A percentile compares a stretch with the other conserved stretches of the same genome.
Evolutionary conservation across 345 rosid species (phyloP).

Genomic region (Geranium rotundifolium): DNA sequence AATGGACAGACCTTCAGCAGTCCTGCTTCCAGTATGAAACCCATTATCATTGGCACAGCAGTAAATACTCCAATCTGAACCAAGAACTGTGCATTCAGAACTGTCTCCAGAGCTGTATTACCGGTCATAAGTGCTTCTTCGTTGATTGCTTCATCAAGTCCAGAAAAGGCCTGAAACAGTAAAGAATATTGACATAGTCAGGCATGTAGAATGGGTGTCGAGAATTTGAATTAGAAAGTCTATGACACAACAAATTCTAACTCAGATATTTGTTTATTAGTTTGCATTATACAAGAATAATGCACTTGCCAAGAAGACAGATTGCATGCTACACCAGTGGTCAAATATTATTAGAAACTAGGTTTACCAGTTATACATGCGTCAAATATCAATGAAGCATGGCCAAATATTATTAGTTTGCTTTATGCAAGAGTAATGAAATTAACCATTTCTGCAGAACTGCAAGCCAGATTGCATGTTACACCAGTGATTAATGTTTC

Average conservation of each 20-base stretch:
- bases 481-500: no score
- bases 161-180: slow-evolving; percentile 80
- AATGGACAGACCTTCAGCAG: slow-evolving; percentile 62
- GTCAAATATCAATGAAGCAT: no score
- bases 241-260: neutral
- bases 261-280: neutral
- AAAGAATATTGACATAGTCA: slow-evolving; percentile 8
- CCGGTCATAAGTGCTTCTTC: slow-evolving; percentile 40
- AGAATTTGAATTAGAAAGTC: neutral
- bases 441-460: no score
- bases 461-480: no score
- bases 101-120: slow-evolving; percentile 86
- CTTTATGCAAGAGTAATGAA: no score
- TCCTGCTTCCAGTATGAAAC: slow-evolving; percentile 90
- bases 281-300: no score
- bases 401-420: no score
- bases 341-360: no score
- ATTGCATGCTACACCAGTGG: no score
- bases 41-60: slow-evolving; percentile 98
- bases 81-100: slow-evolving; percentile 86
- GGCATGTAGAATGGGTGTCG: neutral
- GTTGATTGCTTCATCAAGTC: slow-evolving; percentile 61
- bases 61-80: slow-evolving; percentile 97
- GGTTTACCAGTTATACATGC: no score
- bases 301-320: no score